Conservation (phyloP, 2,329 filamentous ascomycete genomes). For the Pestalotiopsis sp. region DNA sequence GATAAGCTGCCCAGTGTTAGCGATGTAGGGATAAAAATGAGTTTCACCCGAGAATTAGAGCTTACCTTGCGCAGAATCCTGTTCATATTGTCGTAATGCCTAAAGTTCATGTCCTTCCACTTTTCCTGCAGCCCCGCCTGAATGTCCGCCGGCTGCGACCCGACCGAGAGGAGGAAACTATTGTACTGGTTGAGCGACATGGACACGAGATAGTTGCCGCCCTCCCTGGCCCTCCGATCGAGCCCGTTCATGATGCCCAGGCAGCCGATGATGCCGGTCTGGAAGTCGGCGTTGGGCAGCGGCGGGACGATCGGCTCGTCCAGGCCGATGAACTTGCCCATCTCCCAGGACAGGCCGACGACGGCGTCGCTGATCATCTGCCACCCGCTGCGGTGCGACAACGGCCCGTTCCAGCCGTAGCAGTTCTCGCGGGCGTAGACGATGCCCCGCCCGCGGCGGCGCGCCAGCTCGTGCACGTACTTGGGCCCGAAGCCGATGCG, state of each 20-base stretch:
- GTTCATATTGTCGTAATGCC: slow-evolving; percentile 34
- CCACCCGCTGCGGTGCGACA: slow-evolving; percentile 68
- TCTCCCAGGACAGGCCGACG: slow-evolving; percentile 32
- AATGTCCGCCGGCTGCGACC: slow-evolving; percentile 26
- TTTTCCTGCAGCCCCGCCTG: slow-evolving; percentile 26
- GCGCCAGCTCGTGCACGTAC: slow-evolving; percentile 53
- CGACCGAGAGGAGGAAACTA: slow-evolving; percentile 32
- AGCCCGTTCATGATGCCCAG: slow-evolving; percentile 30
- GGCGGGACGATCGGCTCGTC: slow-evolving; percentile 32
- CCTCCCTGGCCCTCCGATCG: slow-evolving; percentile 3
- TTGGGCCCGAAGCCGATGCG: slow-evolving; percentile 65
- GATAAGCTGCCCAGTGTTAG: slow-evolving; percentile 3
- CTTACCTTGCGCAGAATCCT: slow-evolving; percentile 32
- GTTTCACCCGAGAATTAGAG: neutral
- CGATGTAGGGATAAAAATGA: neutral
- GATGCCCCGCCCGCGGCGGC: slow-evolving; percentile 62
- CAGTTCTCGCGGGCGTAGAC: slow-evolving; percentile 74
- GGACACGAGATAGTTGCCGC: slow-evolving; percentile 31
- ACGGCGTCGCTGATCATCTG: slow-evolving; percentile 45
- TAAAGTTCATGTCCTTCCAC: slow-evolving; percentile 30
- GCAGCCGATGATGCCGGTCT: slow-evolving; percentile 24
- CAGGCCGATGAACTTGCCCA: slow-evolving; percentile 30
- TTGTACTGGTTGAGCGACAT: slow-evolving; percentile 34
- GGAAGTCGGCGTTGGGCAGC: slow-evolving; percentile 11
- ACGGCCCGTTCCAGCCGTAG: slow-evolving; percentile 65